Conservation (phyloP, 2,329 filamentous ascomycete genomes). For the Epichloe glyceriae region DNA sequence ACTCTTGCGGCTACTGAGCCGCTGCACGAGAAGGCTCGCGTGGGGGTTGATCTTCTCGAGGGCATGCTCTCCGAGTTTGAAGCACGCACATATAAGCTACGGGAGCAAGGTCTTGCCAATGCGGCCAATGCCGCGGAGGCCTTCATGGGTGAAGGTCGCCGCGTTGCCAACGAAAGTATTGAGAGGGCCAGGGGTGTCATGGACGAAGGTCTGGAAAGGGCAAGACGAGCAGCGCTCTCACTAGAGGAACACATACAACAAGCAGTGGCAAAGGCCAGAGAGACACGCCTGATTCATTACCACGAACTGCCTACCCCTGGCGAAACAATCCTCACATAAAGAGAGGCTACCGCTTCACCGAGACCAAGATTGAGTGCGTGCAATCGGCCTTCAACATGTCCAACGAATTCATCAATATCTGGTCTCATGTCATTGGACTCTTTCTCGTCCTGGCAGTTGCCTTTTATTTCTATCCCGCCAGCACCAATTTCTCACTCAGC, state of each 20-base stretch:
- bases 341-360: conserved; percentile 83
- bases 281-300: conserved; percentile 75
- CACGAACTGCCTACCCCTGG: conserved; percentile 84
- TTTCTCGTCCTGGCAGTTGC: conserved; percentile 76
- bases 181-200: conserved; percentile 63
- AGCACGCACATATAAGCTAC: conserved; percentile 63
- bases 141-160: conserved; percentile 65
- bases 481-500: conserved; percentile 73
- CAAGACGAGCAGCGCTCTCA: conserved; percentile 67
- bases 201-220: conserved; percentile 69
- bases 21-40: conserved; percentile 79
- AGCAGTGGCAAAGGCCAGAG: conserved; percentile 61
- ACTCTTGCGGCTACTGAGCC: conserved; percentile 74
- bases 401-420: conserved; percentile 96
- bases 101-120: conserved; percentile 59
- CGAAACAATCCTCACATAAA: conserved; percentile 88
- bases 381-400: conserved; percentile 71
- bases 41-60: conserved; percentile 78
- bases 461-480: conserved; percentile 90
- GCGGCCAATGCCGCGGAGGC: conserved; percentile 54
- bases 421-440: conserved; percentile 88
- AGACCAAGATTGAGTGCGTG: conserved; percentile 81
- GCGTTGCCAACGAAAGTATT: conserved; percentile 68
- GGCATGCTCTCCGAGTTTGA: conserved; percentile 78
- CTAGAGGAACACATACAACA: conserved; percentile 75